Base-by-base conservation (phyloP, 1,284 basidiomycete species). In the Trichosporon ovoides region DNA sequence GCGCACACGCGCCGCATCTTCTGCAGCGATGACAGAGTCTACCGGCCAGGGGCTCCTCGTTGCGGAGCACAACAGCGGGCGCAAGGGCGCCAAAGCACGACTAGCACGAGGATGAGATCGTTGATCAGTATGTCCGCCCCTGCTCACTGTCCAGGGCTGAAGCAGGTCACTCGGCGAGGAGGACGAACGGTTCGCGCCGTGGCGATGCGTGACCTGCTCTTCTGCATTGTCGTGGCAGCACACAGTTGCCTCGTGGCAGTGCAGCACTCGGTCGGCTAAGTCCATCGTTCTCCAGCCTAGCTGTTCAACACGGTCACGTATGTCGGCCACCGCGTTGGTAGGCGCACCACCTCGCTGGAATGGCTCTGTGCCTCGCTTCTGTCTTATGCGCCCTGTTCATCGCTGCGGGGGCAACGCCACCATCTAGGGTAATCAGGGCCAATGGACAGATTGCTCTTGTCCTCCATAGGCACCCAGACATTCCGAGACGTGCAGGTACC, bases 391-490 rank as follows among this genome's bases (percentile, higher is more conserved):
- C 58, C 1, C 52, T 69, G 13, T 58, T 57, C 24, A 53, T 66
- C 51, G 22, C 63, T 3, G 61, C 68, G 0, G 57, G 59, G 0
- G 38, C 50, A 6, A 43, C 67, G 1, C 62, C 66, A 1, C 55
- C 66, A 7, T 40, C 49, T 66, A 4, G 16, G 58, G 10, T 52
- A 34, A 10, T 31, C 59, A 6, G 55, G 48, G 38, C 38, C 5
- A 22, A 19, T 6, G 61, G 57, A 43, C 70, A 70, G 55, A 68
- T 72, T 28, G 58, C 54, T 7, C 36, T 28, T 69, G 4, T 16
- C 36, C 3, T 20, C 16, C 31, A 56, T 54, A 6, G 37, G 58
- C 11, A 37, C 53, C 4, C 49, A 60, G 14, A 55, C 61, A n/a
- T 12, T 53, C n/a, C 22, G 20, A 9, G 60, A 55, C 0, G n/a